Evolutionary conservation across 2,329 filamentous ascomycete species (phyloP).

Genomic region (Colletotrichum sp.): DNA sequence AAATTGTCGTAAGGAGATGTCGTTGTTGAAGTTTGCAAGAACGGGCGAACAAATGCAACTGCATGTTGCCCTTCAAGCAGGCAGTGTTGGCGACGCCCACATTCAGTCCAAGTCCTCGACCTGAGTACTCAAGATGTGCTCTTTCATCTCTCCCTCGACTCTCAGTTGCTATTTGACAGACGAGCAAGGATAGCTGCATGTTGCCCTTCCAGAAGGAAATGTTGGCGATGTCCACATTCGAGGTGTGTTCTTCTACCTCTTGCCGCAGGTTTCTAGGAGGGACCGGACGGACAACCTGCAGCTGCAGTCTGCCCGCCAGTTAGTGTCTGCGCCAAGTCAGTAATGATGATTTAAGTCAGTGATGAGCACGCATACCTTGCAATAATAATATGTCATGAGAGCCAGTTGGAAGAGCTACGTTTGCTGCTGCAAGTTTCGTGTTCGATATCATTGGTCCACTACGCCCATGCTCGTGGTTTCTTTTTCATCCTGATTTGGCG

Average conservation of each 20-base stretch:
- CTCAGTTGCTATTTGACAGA: too few relatives aligned
- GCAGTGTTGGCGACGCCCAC: constrained; percentile 90
- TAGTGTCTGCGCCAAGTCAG: background rate
- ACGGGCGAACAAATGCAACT: background rate
- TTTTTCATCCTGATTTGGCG: background rate
- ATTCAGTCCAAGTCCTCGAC: constrained; percentile 77
- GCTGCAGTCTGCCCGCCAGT: background rate
- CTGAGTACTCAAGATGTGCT: constrained; percentile 21
- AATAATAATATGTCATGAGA: background rate
- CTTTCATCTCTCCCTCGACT: too few relatives aligned
- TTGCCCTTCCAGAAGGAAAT: constrained; percentile 78
- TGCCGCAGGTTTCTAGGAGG: background rate
- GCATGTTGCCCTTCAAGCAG: constrained; percentile 69
- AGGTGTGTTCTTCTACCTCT: background rate
- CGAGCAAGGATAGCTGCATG: constrained; percentile 34
- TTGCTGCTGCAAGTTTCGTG: background rate
- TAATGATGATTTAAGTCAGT: background rate
- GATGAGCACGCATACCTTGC: background rate
- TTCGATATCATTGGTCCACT: background rate
- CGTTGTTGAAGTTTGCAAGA: background rate
- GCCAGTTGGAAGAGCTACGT: background rate
- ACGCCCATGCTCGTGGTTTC: background rate
- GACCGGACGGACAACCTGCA: background rate
- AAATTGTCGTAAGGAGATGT: background rate
- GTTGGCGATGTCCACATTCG: constrained; percentile 68